Evolutionary conservation across 108 stramenopile species (phyloP), one percentile per base, ranked within the genome.

Genomic region (Fragilariopsis cylindrus): DNA sequence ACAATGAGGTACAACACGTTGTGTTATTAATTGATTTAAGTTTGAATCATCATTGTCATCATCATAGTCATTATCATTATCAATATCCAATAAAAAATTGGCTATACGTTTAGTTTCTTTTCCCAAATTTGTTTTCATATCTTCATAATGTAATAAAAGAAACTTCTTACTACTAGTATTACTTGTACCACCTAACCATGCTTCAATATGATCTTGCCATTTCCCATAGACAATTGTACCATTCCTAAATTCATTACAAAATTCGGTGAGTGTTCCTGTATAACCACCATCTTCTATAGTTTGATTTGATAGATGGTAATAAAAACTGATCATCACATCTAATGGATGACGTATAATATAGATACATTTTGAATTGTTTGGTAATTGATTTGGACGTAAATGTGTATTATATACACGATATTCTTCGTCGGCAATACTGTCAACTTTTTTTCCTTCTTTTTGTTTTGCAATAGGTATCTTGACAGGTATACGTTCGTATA

Each of bases 321-420:
- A 90, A 73, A 92, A 92, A 19, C 81, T 82, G 8, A 78, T 71
- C 69, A 83, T 69, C 3, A 79, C 84, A 72, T 92, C 91, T 12
- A 75, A 71, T 41, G 70, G 75, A 72, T 86, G 71, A 4, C 91
- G 76, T 3, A 85, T 76, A 4, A 92, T 80, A 69, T 92, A 92
- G 43, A 92, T 70, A 65, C 79, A 85, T 74, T 80, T 85, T 5
- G 82, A 81, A 53, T 75, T 52, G 5, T 48, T 7, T 71, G 73
- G 73, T 42, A 74, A 46, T 42, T 74, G 73, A 41, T 65, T 18
- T n/a, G 49, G 57, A n/a, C 84, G 49, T 19, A 92, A 71, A 76
- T 92, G 91, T 7, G 91, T 92, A 67, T 92, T 92, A 70, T 86
- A 92, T 16, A 88, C 77, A 30, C 88, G 75, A 21, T 70, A 72